Evolutionary conservation across 2,329 filamentous ascomycete species (phyloP).

Genomic region (Hypocrella siamensis): DNA sequence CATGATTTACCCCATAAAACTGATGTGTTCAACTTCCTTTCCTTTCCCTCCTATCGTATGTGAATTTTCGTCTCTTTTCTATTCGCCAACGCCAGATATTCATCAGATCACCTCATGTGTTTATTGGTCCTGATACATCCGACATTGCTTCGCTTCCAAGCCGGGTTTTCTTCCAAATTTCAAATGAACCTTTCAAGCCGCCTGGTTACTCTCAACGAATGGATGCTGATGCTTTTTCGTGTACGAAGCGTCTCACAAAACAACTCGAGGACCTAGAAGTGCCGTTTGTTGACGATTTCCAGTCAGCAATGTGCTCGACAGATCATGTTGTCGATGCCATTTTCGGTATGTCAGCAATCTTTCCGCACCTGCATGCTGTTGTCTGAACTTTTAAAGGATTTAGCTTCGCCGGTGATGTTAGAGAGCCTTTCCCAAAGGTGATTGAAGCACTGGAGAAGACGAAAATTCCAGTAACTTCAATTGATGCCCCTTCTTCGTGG

Average conservation of each 20-base stretch:
- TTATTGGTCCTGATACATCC: no score
- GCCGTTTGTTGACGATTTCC: constrained; percentile 73
- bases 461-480: constrained; percentile 62
- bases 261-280: constrained; percentile 74
- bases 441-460: constrained; percentile 64
- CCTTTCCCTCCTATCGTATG: no score
- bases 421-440: constrained; percentile 78
- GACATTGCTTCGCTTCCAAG: no score
- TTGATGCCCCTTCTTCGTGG: constrained; percentile 92
- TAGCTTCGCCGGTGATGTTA: constrained; percentile 79
- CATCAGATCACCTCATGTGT: no score
- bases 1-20: no score
- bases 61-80: no score
- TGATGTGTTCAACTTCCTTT: no score
- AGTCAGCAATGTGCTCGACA: constrained; percentile 44
- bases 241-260: constrained; percentile 54
- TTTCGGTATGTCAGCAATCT: constrained; percentile 45
- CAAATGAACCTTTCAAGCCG: no score
- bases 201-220: neutral
- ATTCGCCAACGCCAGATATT: no score
- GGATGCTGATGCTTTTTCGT: constrained; percentile 1
- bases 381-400: constrained; percentile 42
- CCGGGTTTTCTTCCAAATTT: no score
- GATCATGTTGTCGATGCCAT: constrained; percentile 87
- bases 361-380: neutral